Conservation (phyloP, 805 yeast species). For the Sporopachydermia lactativora region DNA sequence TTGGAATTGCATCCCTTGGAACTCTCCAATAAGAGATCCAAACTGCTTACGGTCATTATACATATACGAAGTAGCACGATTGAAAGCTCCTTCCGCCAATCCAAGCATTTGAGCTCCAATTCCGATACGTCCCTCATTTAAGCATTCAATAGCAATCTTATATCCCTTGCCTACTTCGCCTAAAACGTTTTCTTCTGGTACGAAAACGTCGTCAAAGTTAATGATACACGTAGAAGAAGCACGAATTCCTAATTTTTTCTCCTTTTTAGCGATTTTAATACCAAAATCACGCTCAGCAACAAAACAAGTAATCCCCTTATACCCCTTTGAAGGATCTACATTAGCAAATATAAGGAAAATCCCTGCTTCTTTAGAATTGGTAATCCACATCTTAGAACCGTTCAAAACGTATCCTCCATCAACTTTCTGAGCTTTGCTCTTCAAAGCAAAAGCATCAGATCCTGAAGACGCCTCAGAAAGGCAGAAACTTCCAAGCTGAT, state of each 20-base stretch:
- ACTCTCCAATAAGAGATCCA: slow-evolving; percentile 26
- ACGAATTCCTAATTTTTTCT: slow-evolving; percentile 28
- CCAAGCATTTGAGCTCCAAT: slow-evolving; percentile 33
- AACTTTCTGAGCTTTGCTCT: slow-evolving; percentile 22
- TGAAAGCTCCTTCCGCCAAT: slow-evolving; percentile 29
- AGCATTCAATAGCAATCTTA: slow-evolving; percentile 28
- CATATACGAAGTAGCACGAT: slow-evolving; percentile 24
- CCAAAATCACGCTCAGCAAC: slow-evolving; percentile 28
- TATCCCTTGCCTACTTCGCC: slow-evolving; percentile 31
- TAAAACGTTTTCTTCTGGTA: slow-evolving; percentile 26
- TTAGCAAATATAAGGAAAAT: slow-evolving; percentile 26
- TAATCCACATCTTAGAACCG: slow-evolving; percentile 33
- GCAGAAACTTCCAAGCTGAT: slow-evolving; percentile 24
- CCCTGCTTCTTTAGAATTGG: slow-evolving; percentile 29
- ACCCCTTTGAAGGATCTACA: slow-evolving; percentile 26
- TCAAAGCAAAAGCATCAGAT: slow-evolving; percentile 29
- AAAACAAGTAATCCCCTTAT: slow-evolving; percentile 30
- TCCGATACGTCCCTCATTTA: slow-evolving; percentile 31
- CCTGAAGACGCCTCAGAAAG: slow-evolving; percentile 28
- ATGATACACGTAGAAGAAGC: slow-evolving; percentile 29
- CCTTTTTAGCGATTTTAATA: slow-evolving; percentile 27
- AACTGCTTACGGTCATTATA: slow-evolving; percentile 27
- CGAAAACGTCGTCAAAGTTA: slow-evolving; percentile 24
- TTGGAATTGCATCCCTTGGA: slow-evolving; percentile 34
- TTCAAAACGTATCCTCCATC: slow-evolving; percentile 25